Base-by-base conservation (phyloP, 2,329 filamentous ascomycete genomes). In the Calonectria naviculata region DNA sequence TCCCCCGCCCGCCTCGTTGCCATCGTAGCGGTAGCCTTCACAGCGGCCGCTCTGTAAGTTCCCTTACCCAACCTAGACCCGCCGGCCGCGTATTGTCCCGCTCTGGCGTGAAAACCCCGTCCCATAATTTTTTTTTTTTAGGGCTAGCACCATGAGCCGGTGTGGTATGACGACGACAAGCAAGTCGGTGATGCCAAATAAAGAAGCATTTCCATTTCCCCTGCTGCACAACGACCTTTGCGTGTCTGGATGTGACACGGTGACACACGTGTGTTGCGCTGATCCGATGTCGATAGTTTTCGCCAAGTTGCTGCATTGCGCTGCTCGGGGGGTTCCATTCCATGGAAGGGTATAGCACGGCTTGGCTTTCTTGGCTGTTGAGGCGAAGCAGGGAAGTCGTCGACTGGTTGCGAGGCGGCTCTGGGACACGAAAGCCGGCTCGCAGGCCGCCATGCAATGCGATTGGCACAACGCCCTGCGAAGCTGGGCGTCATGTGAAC, bases 311-410 rank as follows among this genome's bases (percentile, higher is more conserved):
- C 52, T 44, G 52, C 36, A 52, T 54, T 52, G 34, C 17, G 52
- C 38, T 65, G 61, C 47, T 49, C 62, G 34, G 67, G 67, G 15
- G n/a, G n/a, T n/a, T 24, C 60, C 31, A 46, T 34, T 60, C 66
- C 17, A 41, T 42, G 42, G 49, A 60, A 61, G 61, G 44, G 36
- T 44, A 58, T 19, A 52, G 54, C 15, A 42, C 34, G 34, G 29
- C 67, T 70, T 70, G 67, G 67, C 67, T 56, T 21, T 36, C 62
- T 65, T 70, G 61, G 67, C 60, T 42, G 28, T 26, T 52, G 67
- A 70, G 62, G 62, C 67, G 67, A 66, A 70, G 67, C 62, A 66
- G 36, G 38, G 38, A 41, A 66, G 49, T 29, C 47, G 28, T 15
- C 36, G 62, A 46, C 28, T 36, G 21, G 42, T 52, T 38, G 31